Evolutionary conservation across 768 basidiomycete species (phyloP).

Genomic region (Royoungia palumana): DNA sequence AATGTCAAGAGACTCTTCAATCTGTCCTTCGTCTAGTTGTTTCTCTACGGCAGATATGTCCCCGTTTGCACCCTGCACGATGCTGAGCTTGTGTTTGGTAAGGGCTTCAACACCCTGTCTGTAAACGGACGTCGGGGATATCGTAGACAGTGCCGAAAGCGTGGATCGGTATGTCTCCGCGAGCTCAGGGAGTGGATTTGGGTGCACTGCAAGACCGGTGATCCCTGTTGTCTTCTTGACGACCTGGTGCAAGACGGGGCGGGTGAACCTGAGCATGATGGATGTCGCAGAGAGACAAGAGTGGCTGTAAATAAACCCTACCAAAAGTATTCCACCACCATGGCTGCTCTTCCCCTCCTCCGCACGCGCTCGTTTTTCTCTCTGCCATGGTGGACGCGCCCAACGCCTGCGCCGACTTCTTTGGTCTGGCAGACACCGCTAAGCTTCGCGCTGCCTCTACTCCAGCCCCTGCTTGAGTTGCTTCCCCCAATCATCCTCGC

Average conservation of each 20-base stretch:
- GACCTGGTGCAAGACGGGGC: conserved; percentile 60
- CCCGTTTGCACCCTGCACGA: conserved; percentile 66
- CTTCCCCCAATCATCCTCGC: conserved; percentile 87
- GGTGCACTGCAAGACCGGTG: conserved; percentile 79
- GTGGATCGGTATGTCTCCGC: conserved; percentile 74
- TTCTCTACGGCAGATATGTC: conserved; percentile 68
- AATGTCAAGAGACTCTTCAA: conserved; percentile 81
- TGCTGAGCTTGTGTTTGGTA: conserved; percentile 72
- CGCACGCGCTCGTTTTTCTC: conserved; percentile 30
- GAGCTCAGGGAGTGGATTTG: conserved; percentile 79
- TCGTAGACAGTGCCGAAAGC: conserved; percentile 58
- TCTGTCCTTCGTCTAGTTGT: conserved; percentile 77
- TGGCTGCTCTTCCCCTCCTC: conserved; percentile 41
- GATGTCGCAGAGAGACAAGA: conserved; percentile 17
- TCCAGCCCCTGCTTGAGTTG: conserved; percentile 60
- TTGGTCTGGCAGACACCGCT: conserved; percentile 28
- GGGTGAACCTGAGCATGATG: conserved; percentile 74
- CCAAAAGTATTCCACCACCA: conserved; percentile 14
- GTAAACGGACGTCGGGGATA: conserved; percentile 86
- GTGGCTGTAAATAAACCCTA: conserved; percentile 1
- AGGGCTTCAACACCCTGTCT: conserved; percentile 85
- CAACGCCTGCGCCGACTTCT: conserved; percentile 17
- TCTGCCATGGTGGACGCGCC: conserved; percentile 24
- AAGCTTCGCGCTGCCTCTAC: conserved; percentile 36
- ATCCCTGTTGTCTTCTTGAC: conserved; percentile 83